Percentiles rank a stretch among this genome's conserved stretches.
Conservation (phyloP, 331 rosid genomes). For the Acacia concinna region DNA sequence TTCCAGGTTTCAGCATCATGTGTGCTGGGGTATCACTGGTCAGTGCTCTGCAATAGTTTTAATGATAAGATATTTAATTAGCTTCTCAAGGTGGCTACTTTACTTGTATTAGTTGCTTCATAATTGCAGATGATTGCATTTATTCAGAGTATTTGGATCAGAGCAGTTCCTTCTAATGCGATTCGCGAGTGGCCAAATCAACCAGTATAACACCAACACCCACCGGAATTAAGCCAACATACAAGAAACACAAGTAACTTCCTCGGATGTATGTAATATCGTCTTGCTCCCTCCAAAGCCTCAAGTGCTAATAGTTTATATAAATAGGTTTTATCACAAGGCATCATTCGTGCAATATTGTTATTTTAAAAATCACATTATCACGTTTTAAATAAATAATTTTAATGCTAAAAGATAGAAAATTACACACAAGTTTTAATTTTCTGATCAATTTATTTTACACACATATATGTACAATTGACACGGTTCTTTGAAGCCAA, state of each 20-base stretch:
- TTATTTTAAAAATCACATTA: no score
- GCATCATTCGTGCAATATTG: no score
- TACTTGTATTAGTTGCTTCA: background rate
- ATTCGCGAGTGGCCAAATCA: constrained; percentile 20
- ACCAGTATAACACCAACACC: background rate
- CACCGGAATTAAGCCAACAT: no score
- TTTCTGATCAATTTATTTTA: no score
- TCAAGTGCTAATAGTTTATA: no score
- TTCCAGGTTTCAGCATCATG: constrained; percentile 65
- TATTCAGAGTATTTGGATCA: constrained; percentile 41
- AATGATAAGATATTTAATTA: background rate
- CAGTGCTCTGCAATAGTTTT: constrained; percentile 17
- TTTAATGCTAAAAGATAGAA: no score
- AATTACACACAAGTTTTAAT: no score
- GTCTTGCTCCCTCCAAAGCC: no score
- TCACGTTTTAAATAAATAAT: no score
- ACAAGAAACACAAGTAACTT: no score
- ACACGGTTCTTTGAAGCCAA: constrained; percentile 26
- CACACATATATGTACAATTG: constrained; percentile 33
- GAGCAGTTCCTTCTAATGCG: constrained; percentile 34
- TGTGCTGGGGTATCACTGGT: constrained; percentile 64
- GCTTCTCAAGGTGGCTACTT: background rate
- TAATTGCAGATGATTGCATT: constrained; percentile 39
- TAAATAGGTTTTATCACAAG: no score
- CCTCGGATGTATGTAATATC: no score